A percentile compares a stretch with the other conserved stretches of the same genome.
Conservation (phyloP, 208 protist genomes). For the Leishmania amazonensis region DNA sequence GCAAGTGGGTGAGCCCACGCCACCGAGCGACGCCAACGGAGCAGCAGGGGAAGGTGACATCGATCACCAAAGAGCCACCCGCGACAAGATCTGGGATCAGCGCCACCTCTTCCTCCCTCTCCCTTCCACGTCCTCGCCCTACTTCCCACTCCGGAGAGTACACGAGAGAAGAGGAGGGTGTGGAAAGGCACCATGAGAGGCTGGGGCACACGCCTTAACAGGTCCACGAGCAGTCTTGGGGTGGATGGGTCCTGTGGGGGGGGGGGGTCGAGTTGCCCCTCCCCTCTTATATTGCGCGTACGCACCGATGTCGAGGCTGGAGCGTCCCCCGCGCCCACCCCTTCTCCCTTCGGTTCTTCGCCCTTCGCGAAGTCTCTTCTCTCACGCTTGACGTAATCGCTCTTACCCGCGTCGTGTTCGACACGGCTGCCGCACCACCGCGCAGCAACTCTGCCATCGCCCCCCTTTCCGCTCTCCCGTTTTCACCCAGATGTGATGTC, state of each 20-base stretch:
- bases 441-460: not conserved
- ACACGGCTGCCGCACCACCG: not conserved
- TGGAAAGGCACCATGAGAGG: not conserved
- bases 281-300: not conserved
- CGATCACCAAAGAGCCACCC: not conserved
- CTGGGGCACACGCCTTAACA: not conserved
- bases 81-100: not conserved
- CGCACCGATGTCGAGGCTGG: not conserved
- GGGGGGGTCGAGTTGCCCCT: not conserved
- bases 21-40: not conserved
- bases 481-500: not conserved
- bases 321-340: too few species aligned
- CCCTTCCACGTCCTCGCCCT: not conserved
- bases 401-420: not conserved
- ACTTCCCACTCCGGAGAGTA: not conserved
- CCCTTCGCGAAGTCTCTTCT: not conserved
- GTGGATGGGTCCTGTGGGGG: not conserved
- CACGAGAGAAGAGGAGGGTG: not conserved
- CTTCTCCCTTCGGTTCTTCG: not conserved
- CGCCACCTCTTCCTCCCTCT: too few species aligned
- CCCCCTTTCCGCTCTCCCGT: slow-evolving; percentile 5
- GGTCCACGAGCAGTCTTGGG: not conserved
- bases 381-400: not conserved
- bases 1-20: not conserved
- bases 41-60: not conserved